Percentiles rank a stretch among this genome's conserved stretches.
These are phyloP conservation scores for Tinospora cordifolia DNA, from an alignment of 164 flowering plant genomes.

Conservation along the genomic window DNA sequence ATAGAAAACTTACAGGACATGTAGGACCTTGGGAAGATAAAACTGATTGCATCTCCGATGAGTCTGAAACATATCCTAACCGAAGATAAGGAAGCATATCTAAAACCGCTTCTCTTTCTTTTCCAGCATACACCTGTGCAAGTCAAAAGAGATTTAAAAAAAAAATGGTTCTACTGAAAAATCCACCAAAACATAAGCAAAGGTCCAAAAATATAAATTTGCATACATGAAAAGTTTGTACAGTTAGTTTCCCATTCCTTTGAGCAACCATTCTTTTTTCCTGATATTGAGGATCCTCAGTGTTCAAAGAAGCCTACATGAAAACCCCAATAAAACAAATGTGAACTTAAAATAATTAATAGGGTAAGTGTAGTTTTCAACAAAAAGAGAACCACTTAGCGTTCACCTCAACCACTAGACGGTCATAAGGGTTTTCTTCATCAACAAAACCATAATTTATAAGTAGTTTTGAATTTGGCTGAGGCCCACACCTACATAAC, in stretches of 20 bases:
- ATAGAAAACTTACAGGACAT: slow-evolving; percentile 62
- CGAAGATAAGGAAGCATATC: slow-evolving; percentile 96
- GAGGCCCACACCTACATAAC: slow-evolving; percentile 90
- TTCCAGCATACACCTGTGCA: slow-evolving; percentile 67
- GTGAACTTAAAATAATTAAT: not conserved
- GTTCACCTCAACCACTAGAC: slow-evolving; percentile 68
- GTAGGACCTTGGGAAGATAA: slow-evolving; percentile 89
- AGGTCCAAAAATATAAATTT: not conserved
- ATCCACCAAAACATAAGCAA: not conserved
- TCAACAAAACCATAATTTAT: slow-evolving; percentile 96
- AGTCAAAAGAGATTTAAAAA: not conserved
- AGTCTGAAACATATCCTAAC: slow-evolving; percentile 87
- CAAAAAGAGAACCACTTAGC: not conserved
- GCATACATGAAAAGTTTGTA: slow-evolving; percentile 70
- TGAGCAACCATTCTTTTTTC: slow-evolving; percentile 96
- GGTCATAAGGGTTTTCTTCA: slow-evolving; percentile 86
- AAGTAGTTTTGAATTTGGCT: slow-evolving; percentile 88
- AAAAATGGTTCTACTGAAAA: not conserved
- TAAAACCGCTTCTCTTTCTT: slow-evolving; percentile 76
- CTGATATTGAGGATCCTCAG: slow-evolving; percentile 97
- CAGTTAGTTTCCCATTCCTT: slow-evolving; percentile 76
- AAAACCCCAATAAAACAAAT: slow-evolving; percentile 2
- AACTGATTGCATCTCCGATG: slow-evolving; percentile 90
- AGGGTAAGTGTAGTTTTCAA: not conserved
- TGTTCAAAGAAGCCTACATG: slow-evolving; percentile 74